Evolutionary conservation across 2,329 filamentous ascomycete species (phyloP).

Genomic region (Blastomyces emzantsi): DNA sequence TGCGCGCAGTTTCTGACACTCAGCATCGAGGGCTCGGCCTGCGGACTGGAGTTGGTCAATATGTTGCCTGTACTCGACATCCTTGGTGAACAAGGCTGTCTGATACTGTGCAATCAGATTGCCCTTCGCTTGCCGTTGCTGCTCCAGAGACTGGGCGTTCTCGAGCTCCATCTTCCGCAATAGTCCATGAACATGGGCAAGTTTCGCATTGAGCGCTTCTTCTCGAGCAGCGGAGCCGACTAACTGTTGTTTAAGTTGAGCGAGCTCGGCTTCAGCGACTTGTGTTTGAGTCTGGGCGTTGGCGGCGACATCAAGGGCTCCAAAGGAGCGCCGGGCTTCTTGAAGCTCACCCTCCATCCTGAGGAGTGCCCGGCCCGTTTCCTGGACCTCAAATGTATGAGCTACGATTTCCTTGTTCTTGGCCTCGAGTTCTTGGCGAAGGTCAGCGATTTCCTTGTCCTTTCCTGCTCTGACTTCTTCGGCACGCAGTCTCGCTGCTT

Average conservation of each 20-base stretch:
- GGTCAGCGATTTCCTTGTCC: not conserved
- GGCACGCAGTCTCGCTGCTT: not conserved
- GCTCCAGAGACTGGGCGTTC: not conserved
- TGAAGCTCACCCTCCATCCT: not conserved
- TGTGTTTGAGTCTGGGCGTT: not conserved
- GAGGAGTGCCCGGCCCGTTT: not conserved
- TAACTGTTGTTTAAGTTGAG: constrained; percentile 4
- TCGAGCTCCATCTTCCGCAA: not conserved
- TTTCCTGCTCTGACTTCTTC: not conserved
- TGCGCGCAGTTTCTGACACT: constrained; percentile 9
- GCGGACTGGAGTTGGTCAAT: constrained; percentile 9
- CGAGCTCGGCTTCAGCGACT: not conserved
- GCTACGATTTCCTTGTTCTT: not conserved
- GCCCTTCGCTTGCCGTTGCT: not conserved
- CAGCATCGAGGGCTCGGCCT: constrained; percentile 3
- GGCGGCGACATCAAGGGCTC: not conserved
- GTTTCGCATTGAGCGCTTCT: not conserved
- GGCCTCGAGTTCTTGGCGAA: not conserved
- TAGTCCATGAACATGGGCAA: not conserved
- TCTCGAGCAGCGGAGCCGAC: constrained; percentile 1
- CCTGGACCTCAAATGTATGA: not conserved
- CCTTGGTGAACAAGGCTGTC: not conserved
- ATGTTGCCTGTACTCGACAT: not conserved
- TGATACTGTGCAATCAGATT: not conserved
- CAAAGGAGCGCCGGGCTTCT: not conserved